Evolutionary conservation across 306 rosid genomes (phyloP), one percentile per base, ranked within the genome.

Genomic region (Coriaria nepalensis): DNA sequence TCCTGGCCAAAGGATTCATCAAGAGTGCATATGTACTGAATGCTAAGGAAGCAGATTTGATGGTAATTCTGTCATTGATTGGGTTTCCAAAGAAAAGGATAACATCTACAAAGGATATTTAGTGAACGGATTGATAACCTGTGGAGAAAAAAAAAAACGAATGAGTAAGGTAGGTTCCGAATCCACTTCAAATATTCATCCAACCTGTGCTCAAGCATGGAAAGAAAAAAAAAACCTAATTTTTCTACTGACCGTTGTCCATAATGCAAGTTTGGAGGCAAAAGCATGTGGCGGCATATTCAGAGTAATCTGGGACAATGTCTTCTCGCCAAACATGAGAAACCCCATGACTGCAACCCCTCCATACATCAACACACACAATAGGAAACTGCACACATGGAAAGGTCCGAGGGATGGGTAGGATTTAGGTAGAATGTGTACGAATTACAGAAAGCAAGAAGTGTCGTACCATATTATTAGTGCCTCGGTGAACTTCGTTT

Each of bases 1-100:
- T 62, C 72, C 83, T 79, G 69, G 86, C 86, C 63, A 86, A 56
- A 2, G 94, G 94, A 63, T 86, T 86, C 86, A 86, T 77, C 69
- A 73, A 33, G 61, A 86, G 68, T 8, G 92, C 84, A 86, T 72
- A 86, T 56, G 55, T 87, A 70, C 61, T 62, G 42, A 64, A 37
- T 40, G 55, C 75, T 65, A 87, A 77, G 74, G 81, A 78, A 76
- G 47, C 50, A 39, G 36, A 20, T 29, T 44, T 35, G 10, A 13
- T 39, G 29, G 29, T 20, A 20, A 20, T 20, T 36, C 55, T 4
- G 41, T 36, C 29, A 20, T 47, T 29, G 10, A 10, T 20, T 48
- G 38, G 44, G 14, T 55, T 48, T 58, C 55, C 49, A 40, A 35
- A 43, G 47, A 60, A 35, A 35, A 35, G 6, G 55, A 52, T 37